Conservation (phyloP, 164 flowering plant species). For the Cinnamomum micranthum region DNA sequence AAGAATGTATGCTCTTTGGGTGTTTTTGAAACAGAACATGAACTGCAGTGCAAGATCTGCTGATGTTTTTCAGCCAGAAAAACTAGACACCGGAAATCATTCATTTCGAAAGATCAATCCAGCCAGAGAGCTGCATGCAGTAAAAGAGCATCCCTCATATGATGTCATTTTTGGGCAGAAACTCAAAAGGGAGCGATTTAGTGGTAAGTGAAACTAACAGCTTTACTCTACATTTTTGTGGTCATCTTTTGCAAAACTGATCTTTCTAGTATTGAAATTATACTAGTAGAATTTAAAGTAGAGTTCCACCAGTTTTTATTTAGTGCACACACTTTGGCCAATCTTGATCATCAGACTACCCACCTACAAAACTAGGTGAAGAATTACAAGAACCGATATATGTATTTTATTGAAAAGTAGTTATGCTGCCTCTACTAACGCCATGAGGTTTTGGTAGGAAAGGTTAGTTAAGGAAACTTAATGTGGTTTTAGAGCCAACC, state of each 20-base stretch:
- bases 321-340: too few relatives aligned
- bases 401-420: too few relatives aligned
- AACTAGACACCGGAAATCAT: background rate
- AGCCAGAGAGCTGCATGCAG: background rate
- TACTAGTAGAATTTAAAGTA: too few relatives aligned
- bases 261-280: background rate
- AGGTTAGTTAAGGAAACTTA: too few relatives aligned
- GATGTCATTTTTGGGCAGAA: slow-evolving; percentile 15
- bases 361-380: too few relatives aligned
- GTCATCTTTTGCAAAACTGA: background rate
- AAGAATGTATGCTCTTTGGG: slow-evolving; percentile 33
- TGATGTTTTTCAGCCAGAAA: slow-evolving; percentile 18
- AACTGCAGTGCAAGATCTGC: slow-evolving; percentile 24
- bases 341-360: too few relatives aligned
- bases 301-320: too few relatives aligned
- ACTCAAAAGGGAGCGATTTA: slow-evolving; percentile 6
- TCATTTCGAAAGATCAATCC: background rate
- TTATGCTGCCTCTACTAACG: too few relatives aligned
- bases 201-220: slow-evolving; percentile 1
- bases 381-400: too few relatives aligned
- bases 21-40: slow-evolving; percentile 33
- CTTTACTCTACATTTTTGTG: too few relatives aligned
- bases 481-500: too few relatives aligned
- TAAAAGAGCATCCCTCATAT: background rate
- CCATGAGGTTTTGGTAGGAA: too few relatives aligned